Evolutionary conservation across 495 filamentous ascomycete genomes (phyloP), one percentile per base, ranked within the genome.

Genomic region (Aspergillus bertholletiae): DNA sequence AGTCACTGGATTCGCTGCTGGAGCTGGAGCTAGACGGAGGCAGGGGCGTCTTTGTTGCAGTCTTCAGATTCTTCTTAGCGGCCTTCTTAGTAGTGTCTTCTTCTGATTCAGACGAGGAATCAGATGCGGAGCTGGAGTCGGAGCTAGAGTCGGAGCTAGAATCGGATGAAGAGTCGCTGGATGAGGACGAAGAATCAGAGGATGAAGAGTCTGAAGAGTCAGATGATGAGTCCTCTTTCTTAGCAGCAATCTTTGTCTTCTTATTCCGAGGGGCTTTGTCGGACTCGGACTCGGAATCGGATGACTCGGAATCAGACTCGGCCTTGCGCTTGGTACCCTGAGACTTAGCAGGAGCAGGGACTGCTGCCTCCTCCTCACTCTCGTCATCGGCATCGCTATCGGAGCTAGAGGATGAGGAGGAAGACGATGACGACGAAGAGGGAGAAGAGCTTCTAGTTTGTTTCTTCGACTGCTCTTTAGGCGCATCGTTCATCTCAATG

Each of bases 321-420:
- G 83, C 84, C 73, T 90, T 89, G 56, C 87, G 84, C 73, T 90
- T 89, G 35, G 71, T 63, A 26, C 75, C 65, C 12, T 70, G 47
- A 3, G 74, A 39, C 54, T 79, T 75, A 28, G 68, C 56, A 59
- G 65, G 57, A 59, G 64, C 54, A 20, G 68, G 63, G 20, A 65
- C 51, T 11, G 57, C 43, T 23, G 73, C 60, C 37, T 72, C 58
- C 15, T 63, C 61, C 48, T 68, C 60, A 6, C 66, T 64, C 52
- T 86, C 80, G 46, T 82, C 82, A 56, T 87, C 83, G 15, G 78
- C 78, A 47, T 86, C 83, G 63, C 80, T 85, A 27, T 85, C 83
- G 26, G 81, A 85, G 52, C 72, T 76, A 20, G 74, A 81, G 2
- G 73, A 75, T 3, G 73, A 75, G 24, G 75, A 74, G 27, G 71